These are phyloP conservation scores for Tanozyma kutaoensis DNA, from an alignment of 805 yeast species.

Conservation along the genomic window DNA sequence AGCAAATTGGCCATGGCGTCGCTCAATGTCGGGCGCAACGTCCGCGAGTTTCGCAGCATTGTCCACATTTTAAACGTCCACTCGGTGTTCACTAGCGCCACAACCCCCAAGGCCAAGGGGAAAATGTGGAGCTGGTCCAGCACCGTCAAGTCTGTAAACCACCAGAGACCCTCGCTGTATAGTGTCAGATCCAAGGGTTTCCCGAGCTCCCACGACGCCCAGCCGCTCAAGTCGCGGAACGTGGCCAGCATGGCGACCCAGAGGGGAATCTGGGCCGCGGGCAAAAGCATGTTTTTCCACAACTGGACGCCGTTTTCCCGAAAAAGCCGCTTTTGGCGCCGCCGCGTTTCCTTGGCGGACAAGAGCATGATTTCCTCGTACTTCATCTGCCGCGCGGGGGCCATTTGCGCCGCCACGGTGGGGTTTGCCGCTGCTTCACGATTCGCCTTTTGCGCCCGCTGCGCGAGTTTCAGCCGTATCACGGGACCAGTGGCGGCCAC, in stretches of 20 bases:
- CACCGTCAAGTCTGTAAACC: conserved; percentile 49
- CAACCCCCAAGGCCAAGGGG: conserved; percentile 60
- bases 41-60: conserved; percentile 26
- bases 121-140: conserved; percentile 50
- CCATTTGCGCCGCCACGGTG: conserved; percentile 11
- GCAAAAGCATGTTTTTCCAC: conserved; percentile 70
- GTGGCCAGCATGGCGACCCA: conserved; percentile 75
- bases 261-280: conserved; percentile 73
- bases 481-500: conserved; percentile 68
- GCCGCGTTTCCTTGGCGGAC: conserved; percentile 65
- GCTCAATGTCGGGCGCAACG: conserved; percentile 40
- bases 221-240: conserved; percentile 64
- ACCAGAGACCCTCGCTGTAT: conserved; percentile 26
- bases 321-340: conserved; percentile 62
- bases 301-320: conserved; percentile 53
- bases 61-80: conserved; percentile 62
- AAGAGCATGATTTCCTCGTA: conserved; percentile 70
- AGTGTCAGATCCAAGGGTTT: conserved; percentile 37
- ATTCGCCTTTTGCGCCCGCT: conserved; percentile 27
- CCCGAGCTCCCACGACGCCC: conserved; percentile 34
- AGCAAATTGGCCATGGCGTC: conserved; percentile 60
- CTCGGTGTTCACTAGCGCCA: conserved; percentile 69
- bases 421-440: conserved; percentile 4
- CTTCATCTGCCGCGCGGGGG: conserved; percentile 33
- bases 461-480: conserved; percentile 41